Percentiles rank a stretch among this genome's conserved stretches.
These are phyloP conservation scores for Coniochaeta prunicola DNA, from an alignment of 2,329 filamentous ascomycete species.

Conservation along the genomic window DNA sequence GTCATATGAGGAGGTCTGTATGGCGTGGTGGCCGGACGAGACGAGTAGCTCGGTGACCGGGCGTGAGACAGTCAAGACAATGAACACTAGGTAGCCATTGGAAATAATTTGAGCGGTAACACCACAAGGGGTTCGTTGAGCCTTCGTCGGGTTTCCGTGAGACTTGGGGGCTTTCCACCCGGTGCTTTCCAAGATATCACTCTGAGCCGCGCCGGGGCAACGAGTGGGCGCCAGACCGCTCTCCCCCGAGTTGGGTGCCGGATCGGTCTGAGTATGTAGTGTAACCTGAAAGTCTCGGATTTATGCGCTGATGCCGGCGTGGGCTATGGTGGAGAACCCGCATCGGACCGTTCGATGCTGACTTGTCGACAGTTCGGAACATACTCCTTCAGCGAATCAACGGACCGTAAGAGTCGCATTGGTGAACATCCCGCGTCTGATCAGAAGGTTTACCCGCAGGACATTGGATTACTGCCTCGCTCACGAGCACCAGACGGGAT, in stretches of 20 bases:
- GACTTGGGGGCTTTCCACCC: neutral
- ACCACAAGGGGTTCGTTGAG: neutral
- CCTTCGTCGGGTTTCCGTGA: neutral
- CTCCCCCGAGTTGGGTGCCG: neutral
- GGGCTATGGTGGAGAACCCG: neutral
- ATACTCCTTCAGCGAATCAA: neutral
- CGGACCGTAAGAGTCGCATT: neutral
- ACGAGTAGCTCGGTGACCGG: neutral
- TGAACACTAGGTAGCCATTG: neutral
- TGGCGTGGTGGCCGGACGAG: constrained; percentile 14
- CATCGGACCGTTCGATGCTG: neutral
- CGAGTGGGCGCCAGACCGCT: neutral
- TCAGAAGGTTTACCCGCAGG: neutral
- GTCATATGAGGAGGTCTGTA: constrained; percentile 23
- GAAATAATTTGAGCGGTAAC: neutral
- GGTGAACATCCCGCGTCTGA: neutral
- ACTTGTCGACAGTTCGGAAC: neutral
- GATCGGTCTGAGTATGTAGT: neutral
- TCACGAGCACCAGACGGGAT: neutral
- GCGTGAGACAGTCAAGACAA: neutral
- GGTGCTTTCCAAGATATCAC: neutral
- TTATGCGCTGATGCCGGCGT: neutral
- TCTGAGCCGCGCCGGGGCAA: neutral
- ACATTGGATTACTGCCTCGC: no score
- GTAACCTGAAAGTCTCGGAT: neutral